These are phyloP conservation scores for Plectosphaerella cucumerina DNA, from an alignment of 2,329 filamentous ascomycete genomes.

Conservation along the genomic window DNA sequence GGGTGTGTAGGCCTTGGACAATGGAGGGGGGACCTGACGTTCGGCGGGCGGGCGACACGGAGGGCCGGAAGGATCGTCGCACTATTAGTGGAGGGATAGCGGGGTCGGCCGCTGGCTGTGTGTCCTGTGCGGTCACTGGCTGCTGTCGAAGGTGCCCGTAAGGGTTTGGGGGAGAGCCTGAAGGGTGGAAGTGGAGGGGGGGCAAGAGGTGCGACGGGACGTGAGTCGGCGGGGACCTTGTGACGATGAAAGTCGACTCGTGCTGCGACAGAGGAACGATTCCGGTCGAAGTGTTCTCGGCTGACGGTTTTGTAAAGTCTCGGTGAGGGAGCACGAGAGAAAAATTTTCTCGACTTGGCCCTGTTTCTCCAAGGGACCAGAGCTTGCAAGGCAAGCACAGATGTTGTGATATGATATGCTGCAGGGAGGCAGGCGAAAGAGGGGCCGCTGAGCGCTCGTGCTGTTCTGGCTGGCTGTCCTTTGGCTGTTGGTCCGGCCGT, in stretches of 20 bases:
- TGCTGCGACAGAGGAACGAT: too few species aligned
- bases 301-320: slow-evolving; percentile 7
- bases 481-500: slow-evolving; percentile 1
- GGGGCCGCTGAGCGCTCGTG: background rate
- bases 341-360: background rate
- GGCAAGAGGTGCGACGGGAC: background rate
- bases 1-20: slow-evolving; percentile 4
- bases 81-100: slow-evolving; percentile 10
- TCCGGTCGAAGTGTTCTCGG: background rate
- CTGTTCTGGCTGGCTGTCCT: slow-evolving; percentile 2
- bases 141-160: background rate
- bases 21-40: background rate
- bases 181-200: background rate
- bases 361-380: background rate
- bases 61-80: background rate
- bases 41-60: background rate
- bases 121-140: background rate
- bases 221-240: background rate
- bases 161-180: background rate
- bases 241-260: background rate
- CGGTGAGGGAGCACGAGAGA: background rate
- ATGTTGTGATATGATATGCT: background rate
- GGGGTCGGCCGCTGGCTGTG: background rate
- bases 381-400: background rate
- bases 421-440: slow-evolving; percentile 3